Evolutionary conservation across 176 grass and related monocot species (phyloP), one percentile per base, ranked within the genome.

Genomic region (Carex cristatella): DNA sequence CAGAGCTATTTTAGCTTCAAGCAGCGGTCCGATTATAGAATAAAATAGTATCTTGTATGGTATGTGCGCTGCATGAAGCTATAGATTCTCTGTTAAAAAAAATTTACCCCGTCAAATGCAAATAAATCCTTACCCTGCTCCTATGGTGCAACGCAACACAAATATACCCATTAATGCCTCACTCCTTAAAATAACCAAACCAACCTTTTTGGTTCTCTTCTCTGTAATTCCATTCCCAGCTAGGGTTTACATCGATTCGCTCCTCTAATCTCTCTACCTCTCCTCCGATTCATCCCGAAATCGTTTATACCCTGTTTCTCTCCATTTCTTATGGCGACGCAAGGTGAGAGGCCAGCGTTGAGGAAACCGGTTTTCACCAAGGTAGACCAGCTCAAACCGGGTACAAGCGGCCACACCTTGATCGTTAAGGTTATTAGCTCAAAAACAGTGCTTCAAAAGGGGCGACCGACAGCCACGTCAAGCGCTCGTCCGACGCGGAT

Each of bases 291-390:
- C 51, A 60, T 59, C 35, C 79, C 27, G 48, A 16, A 53, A 10
- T 48, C 80, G 28, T 54, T 9, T 4, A 10, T 56, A 66, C 38
- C 42, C 9, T 10, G 11, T 67, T 18, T 8, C 8, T 18, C 65
- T 79, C 55, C 82, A 65, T 46, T 85, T 13, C 85, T 91, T 86
- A 88, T 92, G 82, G 91, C 91, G n/a, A 51, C 85, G 60, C 86
- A 55, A n/a, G 82, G 64, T 38, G 86, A 90, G 74, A 97, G 81
- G 83, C 90, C 90, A 66, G 88, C 92, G 49, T 86, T 92, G 80
- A 88, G 90, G 80, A 97, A 94, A 86, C 94, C 94, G 6, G 90
- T 97, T 61, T 97, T 97, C 83, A 86, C 80, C 13, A 94, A 97
- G 90, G 92, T 97, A 58, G 92, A 97, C 81, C 92, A 89, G 88